Evolutionary conservation across 257 asterid species (phyloP), one percentile per base, ranked within the genome.

Genomic region (Ilex aquifolium): DNA sequence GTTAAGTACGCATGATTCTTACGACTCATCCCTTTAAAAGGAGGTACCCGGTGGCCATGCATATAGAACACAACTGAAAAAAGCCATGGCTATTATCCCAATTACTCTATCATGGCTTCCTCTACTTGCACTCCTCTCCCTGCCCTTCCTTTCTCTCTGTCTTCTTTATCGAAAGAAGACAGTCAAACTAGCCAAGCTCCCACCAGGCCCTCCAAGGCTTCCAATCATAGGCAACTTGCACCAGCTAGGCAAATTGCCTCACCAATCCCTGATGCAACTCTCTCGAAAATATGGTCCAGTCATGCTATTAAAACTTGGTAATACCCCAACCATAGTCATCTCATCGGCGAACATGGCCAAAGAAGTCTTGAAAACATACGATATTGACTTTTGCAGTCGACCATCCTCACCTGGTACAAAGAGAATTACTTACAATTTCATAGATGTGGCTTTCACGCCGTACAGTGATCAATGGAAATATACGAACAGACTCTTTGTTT

Each of bases 201-300:
- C 76, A 36, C 76, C 66, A 59, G 31, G 49, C 17, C 79, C 76
- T 17, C 73, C 71, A 32, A 73, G 66, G 66, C 59, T 73, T 62
- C 76, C 76, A 21, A 21, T 21, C 27, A 21, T 21, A 0, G 27
- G 27, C 27, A 21, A 21, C 27, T 21, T 21, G 27, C 27, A 55
- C 66, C 13, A 72, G 61, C 51, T 68, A 44, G 65, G 65, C n/a
- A 66, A 63, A 6, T 50, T 65, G n/a, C 56, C 64, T n/a, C 78
- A 72, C 58, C 71, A 57, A 21, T 48, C 31, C 13, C 68, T 72
- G 11, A 31, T 46, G 16, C 29, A 66, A 27, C 57, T 72, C 31
- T 44, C 69, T 13, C 17, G 42, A 56, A 29, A 66, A 32, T 57
- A 69, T 30, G 79, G 79, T 10, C 76, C 73, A 12, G 27, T 39